Conservation (phyloP, 1,284 basidiomycete genomes). For the Ustilago cynodontis region DNA sequence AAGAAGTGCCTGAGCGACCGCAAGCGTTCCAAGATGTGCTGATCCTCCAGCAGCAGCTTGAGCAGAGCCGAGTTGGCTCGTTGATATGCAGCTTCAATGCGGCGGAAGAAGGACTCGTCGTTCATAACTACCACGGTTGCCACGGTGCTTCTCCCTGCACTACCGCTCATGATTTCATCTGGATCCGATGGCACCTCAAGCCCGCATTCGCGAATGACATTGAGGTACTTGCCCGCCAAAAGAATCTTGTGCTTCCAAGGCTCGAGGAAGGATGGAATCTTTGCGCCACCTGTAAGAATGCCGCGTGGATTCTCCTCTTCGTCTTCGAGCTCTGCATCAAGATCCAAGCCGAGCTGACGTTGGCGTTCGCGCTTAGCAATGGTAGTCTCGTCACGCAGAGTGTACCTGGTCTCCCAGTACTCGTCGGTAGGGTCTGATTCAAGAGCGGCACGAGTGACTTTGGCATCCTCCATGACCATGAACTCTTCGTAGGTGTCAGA, state of each 20-base stretch:
- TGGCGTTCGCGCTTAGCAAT: constrained; percentile 56
- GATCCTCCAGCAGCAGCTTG: constrained; percentile 63
- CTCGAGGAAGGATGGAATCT: constrained; percentile 67
- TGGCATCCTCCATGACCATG: constrained; percentile 68
- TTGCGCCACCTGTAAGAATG: constrained; percentile 70
- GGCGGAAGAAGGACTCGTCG: constrained; percentile 62
- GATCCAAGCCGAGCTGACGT: constrained; percentile 55
- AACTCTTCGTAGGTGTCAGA: constrained; percentile 69
- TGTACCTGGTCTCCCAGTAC: constrained; percentile 70
- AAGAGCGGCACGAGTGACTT: constrained; percentile 65
- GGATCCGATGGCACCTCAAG: constrained; percentile 59
- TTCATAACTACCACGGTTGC: constrained; percentile 59
- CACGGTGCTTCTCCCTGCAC: constrained; percentile 11
- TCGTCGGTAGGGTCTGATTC: constrained; percentile 68
- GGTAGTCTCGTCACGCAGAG: constrained; percentile 63
- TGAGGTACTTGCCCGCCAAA: constrained; percentile 69
- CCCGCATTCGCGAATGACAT: constrained; percentile 68
- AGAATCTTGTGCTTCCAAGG: constrained; percentile 70
- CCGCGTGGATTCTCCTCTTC: constrained; percentile 73
- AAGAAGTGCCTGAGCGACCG: constrained; percentile 68
- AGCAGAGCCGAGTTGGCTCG: constrained; percentile 66
- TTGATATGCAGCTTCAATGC: constrained; percentile 67
- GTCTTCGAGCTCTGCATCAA: constrained; percentile 51
- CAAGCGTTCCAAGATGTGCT: constrained; percentile 63
- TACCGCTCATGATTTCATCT: constrained; percentile 14